phyloP scores from a whole-genome alignment of 371 early-diverging fungal genomes.

The Encephalitozoon cuniculi region DNA sequence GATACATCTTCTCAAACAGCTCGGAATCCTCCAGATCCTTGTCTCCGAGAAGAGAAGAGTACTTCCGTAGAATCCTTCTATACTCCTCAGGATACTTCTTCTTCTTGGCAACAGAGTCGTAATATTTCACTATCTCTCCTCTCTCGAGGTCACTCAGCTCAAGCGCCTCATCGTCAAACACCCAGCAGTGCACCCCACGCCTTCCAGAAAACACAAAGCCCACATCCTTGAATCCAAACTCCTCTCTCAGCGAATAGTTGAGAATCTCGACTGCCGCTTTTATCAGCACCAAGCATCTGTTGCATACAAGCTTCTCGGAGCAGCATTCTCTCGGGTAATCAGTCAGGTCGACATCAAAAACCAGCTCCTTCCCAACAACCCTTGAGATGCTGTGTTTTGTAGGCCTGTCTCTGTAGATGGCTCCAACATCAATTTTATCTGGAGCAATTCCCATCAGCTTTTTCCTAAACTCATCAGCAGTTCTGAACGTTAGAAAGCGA shows the following conservation, averaged over 20 bases:
- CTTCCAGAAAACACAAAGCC: conserved; percentile 93
- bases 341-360: conserved; percentile 99
- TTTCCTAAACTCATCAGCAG: conserved; percentile 67
- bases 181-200: conserved; percentile 98
- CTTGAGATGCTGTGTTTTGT: conserved; percentile 65
- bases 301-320: conserved; percentile 70
- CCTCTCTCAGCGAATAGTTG: conserved; percentile 65
- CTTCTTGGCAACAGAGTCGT: conserved; percentile 29
- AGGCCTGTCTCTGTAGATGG: conserved; percentile 72
- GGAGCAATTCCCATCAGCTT: conserved; percentile 69
- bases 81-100: conserved; percentile 17
- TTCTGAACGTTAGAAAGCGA: conserved; percentile 74
- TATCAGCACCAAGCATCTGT: conserved; percentile 83
- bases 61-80: conserved; percentile 41
- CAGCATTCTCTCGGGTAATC: conserved; percentile 94
- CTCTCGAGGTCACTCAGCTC: conserved; percentile 69
- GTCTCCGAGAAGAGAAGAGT: background rate
- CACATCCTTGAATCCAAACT: conserved; percentile 84
- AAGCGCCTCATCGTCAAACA: conserved; percentile 77
- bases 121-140: conserved; percentile 71
- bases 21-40: conserved; percentile 51
- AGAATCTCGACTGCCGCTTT: conserved; percentile 77
- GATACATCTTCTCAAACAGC: conserved; percentile 64
- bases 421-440: conserved; percentile 89
- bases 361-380: conserved; percentile 77